Evolutionary conservation across 2,329 filamentous ascomycete genomes (phyloP).

Genomic region (Alternaria arborescens): DNA sequence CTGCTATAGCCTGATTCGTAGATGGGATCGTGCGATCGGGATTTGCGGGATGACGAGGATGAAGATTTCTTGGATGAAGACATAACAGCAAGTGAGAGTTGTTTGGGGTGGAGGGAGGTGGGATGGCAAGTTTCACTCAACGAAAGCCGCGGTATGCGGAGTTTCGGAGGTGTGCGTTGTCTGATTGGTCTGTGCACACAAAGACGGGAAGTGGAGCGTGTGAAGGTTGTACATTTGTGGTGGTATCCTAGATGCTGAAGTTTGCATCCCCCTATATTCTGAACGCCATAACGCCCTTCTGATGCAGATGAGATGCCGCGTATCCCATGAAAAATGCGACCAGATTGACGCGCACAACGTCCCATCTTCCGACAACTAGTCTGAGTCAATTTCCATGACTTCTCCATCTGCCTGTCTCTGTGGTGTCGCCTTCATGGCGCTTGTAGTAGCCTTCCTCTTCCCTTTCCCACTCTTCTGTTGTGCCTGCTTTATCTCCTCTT

Average conservation of each 20-base stretch:
- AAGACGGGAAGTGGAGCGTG: not conserved
- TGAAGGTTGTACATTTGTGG: conserved; percentile 11
- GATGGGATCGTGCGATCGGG: conserved; percentile 6
- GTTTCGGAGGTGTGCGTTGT: conserved; percentile 28
- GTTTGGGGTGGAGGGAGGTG: conserved; percentile 13
- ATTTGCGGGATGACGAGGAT: conserved; percentile 17
- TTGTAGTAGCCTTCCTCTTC: conserved; percentile 19
- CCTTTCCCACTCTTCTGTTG: conserved; percentile 20
- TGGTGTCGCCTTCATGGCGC: conserved; percentile 7
- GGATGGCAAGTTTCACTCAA: conserved; percentile 8
- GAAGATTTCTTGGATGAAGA: conserved; percentile 22
- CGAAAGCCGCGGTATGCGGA: conserved; percentile 26
- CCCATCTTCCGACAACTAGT: not conserved
- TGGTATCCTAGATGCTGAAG: conserved; percentile 18
- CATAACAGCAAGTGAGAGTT: conserved; percentile 6
- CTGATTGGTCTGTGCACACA: conserved; percentile 21
- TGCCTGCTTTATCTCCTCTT: conserved; percentile 66
- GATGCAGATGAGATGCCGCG: conserved; percentile 3
- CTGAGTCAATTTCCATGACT: conserved; percentile 19
- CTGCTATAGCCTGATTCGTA: not conserved
- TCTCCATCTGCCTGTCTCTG: conserved; percentile 12
- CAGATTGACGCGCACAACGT: not conserved
- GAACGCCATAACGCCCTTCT: conserved; percentile 18
- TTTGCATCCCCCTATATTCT: conserved; percentile 9
- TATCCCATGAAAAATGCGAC: not conserved